A percentile compares a stretch with the other conserved stretches of the same genome.
Evolutionary conservation across 2,329 filamentous ascomycete genomes (phyloP).

Genomic region (Bertia moriformis): DNA sequence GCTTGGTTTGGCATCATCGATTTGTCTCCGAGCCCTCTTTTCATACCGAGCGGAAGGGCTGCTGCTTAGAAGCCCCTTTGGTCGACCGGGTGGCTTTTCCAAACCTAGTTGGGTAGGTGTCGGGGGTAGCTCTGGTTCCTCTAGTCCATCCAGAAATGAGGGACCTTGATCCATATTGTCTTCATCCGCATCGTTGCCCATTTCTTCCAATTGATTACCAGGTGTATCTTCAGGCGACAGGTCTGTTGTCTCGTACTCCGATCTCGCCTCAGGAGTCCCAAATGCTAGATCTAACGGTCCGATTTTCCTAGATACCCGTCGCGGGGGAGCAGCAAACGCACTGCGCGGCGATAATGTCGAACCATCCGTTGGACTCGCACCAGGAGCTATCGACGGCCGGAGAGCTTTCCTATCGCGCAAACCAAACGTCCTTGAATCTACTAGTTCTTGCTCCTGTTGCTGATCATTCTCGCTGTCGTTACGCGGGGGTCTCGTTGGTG

Average conservation of each 20-base stretch:
- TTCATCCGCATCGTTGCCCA: background rate
- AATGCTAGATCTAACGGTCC: background rate
- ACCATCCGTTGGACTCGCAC: no score
- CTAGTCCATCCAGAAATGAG: background rate
- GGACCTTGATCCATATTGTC: background rate
- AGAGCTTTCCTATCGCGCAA: no score
- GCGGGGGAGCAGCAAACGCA: background rate
- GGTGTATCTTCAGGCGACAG: background rate
- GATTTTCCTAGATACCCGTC: background rate
- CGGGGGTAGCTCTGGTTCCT: slow-evolving; percentile 6
- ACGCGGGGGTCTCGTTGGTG: no score
- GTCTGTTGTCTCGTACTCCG: background rate
- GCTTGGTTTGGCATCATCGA: no score
- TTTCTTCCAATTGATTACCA: background rate
- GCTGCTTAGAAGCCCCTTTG: slow-evolving; percentile 15
- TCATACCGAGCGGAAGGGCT: slow-evolving; percentile 15
- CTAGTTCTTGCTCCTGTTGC: no score
- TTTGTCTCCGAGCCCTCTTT: no score
- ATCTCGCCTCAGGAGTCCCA: background rate
- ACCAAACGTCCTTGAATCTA: no score
- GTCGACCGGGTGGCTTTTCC: slow-evolving; percentile 15
- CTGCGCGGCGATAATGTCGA: no score
- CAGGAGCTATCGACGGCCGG: no score
- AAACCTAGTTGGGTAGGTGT: slow-evolving; percentile 23
- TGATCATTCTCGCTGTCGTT: no score